Base-by-base conservation (phyloP, 371 early-diverging fungal species). In the Mortierella sp. region DNA sequence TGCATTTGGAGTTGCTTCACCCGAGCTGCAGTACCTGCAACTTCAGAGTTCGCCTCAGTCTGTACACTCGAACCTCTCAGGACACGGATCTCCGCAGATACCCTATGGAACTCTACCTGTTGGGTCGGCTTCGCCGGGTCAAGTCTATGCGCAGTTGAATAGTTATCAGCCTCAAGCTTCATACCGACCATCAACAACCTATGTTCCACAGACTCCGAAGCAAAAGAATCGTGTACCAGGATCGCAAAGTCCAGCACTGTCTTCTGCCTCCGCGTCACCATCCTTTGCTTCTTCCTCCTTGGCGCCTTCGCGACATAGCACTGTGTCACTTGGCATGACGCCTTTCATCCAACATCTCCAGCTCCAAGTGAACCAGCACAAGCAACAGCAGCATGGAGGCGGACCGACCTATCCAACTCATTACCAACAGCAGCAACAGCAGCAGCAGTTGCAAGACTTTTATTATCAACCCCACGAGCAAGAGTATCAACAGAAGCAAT, bases 371-470 rank as follows among this genome's bases (percentile, higher is more conserved):
- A 53, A 53, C 9, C 53, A 53, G 53, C 53, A 53, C 21, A 19
- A 37, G 37, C 37, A 37, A 9, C 37, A 9, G 37, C 37, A 37
- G 9, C 37, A 37, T 5, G 37, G 37, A 9, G 37, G 37, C 9
- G 37, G 37, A 9, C 48, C 66, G 16, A 65, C 69, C 6, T 69
- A 69, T 14, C 47, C 9, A 18, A 55, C 51, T 9, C 74, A 75
- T n/a, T 23, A 75, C 26, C 69, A 72, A 30, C 72, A 72, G 47
- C 68, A 67, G 7, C 79, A 79, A 37, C 79, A 77, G 51, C 79
- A 68, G 51, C 73, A 79, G 18, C 79, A 79, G 37, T 66, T 79
- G 4, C 72, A 79, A 46, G 79, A 79, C 25, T 79, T 79, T 26
- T 79, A 68, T 53, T 79, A 79, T 57, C 57, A 65, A n/a, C 63